Evolutionary conservation across 2,329 filamentous ascomycete genomes (phyloP), one percentile per base, ranked within the genome.

Genomic region (Metarhizium guizhouense): DNA sequence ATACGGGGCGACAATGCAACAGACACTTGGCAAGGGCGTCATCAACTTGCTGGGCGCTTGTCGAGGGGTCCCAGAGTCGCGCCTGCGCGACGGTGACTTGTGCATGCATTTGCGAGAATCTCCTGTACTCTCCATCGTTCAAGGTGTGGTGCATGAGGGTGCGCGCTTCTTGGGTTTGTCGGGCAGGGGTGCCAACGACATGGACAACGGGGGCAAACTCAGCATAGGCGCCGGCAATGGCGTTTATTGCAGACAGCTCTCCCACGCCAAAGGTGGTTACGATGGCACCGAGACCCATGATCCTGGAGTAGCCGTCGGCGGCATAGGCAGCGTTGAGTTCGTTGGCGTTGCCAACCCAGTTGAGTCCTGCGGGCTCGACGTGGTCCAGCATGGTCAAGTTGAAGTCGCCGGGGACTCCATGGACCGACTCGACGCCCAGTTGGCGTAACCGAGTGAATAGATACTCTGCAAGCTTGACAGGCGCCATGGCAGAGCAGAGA

Each of bases 211-310:
- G 73, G 0, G 78, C 78, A 34, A 73, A 72, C 66, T 84, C 82
- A 10, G 80, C 74, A 62, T 78, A 83, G 3, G 80, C 77, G 1
- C 81, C 82, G 2, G 79, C 81, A 59, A 83, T 76, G 40, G 77
- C 81, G 61, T 84, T 83, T 63, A 83, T 73, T 6, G 80, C 80
- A 3, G 80, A 82, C 7, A 77, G 67, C 58, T 79, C 76, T 8
- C 82, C 82, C 1, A 85, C 82, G 4, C 81, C 82, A 61, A 83
- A 83, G 0, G 82, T 83, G 1, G 82, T 85, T 36, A 84, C 69
- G 7, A 83, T 62, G 40, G 72, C 74, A 6, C 70, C 68, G 6
- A 78, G 66, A 6, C 77, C 76, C 58, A 80, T 81, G 57, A 81
- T 72, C 13, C 81, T 70, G 3, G 77, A 74, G 59, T 84, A 84